Conservation (phyloP, 2,329 filamentous ascomycete genomes). For the Sporothrix mexicana region DNA sequence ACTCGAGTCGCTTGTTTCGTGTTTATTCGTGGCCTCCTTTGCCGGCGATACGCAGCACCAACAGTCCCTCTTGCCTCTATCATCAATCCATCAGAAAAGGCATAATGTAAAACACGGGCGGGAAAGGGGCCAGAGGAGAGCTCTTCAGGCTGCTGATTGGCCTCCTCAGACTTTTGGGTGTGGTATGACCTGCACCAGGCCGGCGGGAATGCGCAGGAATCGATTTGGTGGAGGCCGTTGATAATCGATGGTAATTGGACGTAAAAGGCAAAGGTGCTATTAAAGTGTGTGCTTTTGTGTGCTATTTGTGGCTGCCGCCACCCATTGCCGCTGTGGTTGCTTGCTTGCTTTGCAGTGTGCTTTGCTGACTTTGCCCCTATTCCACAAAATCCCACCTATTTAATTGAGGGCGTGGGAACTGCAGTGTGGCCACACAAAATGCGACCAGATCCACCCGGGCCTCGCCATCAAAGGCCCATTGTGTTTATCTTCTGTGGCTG, state of each 20-base stretch:
- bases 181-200: slow-evolving; percentile 17
- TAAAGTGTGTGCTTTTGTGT: neutral
- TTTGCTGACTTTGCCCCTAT: neutral
- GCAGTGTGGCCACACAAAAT: neutral
- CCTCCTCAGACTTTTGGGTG: slow-evolving; percentile 33
- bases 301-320: slow-evolving; percentile 25
- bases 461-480: slow-evolving; percentile 8
- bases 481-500: slow-evolving; percentile 12
- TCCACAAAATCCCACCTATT: neutral
- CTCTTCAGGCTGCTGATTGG: slow-evolving; percentile 37
- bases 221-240: slow-evolving; percentile 14
- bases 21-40: slow-evolving; percentile 26
- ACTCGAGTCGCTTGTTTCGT: slow-evolving; percentile 30
- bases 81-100: neutral
- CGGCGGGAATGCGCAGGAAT: slow-evolving; percentile 8
- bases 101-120: slow-evolving; percentile 29
- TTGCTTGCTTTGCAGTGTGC: neutral
- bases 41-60: slow-evolving; percentile 35
- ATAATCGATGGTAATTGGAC: too few relatives aligned
- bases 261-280: neutral
- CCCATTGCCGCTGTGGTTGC: slow-evolving; percentile 10
- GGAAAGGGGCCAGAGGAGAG: slow-evolving; percentile 23
- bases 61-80: neutral
- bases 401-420: slow-evolving; percentile 5
- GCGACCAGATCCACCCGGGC: neutral